Evolutionary conservation across 2,329 filamentous ascomycete species (phyloP), one percentile per base, ranked within the genome.

Genomic region (Neofusicoccum ribis): DNA sequence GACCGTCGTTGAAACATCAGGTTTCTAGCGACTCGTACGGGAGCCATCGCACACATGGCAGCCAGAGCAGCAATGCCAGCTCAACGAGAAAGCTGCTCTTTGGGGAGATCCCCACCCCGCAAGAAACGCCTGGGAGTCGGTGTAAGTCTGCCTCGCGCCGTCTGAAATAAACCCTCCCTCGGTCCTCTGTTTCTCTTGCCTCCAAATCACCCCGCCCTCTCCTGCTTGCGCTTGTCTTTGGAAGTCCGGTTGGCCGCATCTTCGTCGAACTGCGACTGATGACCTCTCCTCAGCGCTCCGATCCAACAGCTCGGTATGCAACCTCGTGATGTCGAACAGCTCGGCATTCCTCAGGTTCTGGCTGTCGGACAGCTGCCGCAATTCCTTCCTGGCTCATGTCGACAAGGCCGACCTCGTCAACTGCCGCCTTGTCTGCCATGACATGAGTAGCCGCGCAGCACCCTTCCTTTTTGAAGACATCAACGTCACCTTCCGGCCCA

Each of bases 371-470:
- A 70, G 72, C 61, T 82, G 80, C 70, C 81, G 81, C 67, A 77
- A 82, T 41, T 75, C 72, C 31, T 73, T 83, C 39, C 76, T 83
- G 14, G 76, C 76, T 17, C 74, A 78, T 50, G 68, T 82, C 9
- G 74, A 80, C 12, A 70, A 75, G 47, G 72, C 75, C 46, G 80
- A 83, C 66, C 72, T 83, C 34, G 74, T 77, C 46, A 79, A 74
- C 69, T 70, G 93, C 62, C 87, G 91, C 67, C 83, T 89, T 63
- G 84, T 88, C 71, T 90, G 86, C 71, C 88, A 89, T 71, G 88
- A 90, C 70, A 90, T 88, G 78, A 89, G 88, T 75, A 87, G 89
- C 69, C 82, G 90, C 69, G 83, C 89, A 72, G 91, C 90, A 70
- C 88, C 86, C 73, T 81, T 83, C 64, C 84, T 92, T 71, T 93